These are phyloP conservation scores for Symbiotaphrina buchneri DNA, from an alignment of 495 filamentous ascomycete species.

Conservation along the genomic window DNA sequence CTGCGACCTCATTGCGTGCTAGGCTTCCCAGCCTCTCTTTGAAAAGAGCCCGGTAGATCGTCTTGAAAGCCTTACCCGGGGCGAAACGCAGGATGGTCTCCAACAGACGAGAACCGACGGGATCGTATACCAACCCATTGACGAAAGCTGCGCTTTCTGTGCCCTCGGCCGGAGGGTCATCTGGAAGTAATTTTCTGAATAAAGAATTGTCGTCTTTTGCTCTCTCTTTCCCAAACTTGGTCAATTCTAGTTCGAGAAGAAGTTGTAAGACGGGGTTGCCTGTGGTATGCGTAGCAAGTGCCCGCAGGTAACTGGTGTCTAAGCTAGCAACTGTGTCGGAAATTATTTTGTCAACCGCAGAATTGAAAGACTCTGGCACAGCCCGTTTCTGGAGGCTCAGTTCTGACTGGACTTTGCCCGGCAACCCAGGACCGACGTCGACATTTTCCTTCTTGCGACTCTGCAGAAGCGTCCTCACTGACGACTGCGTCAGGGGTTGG, in stretches of 20 bases:
- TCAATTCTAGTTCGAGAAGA: slow-evolving; percentile 62
- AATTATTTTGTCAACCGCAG: slow-evolving; percentile 59
- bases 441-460: slow-evolving; percentile 82
- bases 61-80: slow-evolving; percentile 77
- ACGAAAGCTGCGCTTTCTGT: slow-evolving; percentile 46
- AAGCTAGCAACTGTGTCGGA: slow-evolving; percentile 43
- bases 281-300: slow-evolving; percentile 65
- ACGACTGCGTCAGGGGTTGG: slow-evolving; percentile 39
- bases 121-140: slow-evolving; percentile 67
- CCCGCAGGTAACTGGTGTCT: slow-evolving; percentile 48
- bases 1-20: slow-evolving; percentile 71
- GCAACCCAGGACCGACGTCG: slow-evolving; percentile 19
- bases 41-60: slow-evolving; percentile 51
- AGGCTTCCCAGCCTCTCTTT: slow-evolving; percentile 51
- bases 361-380: slow-evolving; percentile 59
- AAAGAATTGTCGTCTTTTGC: slow-evolving; percentile 32
- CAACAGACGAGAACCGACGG: slow-evolving; percentile 70
- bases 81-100: slow-evolving; percentile 62
- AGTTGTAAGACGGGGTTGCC: slow-evolving; percentile 82
- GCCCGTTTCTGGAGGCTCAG: slow-evolving; percentile 13
- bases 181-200: slow-evolving; percentile 36
- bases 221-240: slow-evolving; percentile 40
- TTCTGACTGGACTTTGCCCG: slow-evolving; percentile 9
- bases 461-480: slow-evolving; percentile 46
- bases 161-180: slow-evolving; percentile 33